A percentile compares a stretch with the other conserved stretches of the same genome.
Conservation (phyloP, 1,284 basidiomycete genomes). For the Microbotryum lychnidis-dioicae region DNA sequence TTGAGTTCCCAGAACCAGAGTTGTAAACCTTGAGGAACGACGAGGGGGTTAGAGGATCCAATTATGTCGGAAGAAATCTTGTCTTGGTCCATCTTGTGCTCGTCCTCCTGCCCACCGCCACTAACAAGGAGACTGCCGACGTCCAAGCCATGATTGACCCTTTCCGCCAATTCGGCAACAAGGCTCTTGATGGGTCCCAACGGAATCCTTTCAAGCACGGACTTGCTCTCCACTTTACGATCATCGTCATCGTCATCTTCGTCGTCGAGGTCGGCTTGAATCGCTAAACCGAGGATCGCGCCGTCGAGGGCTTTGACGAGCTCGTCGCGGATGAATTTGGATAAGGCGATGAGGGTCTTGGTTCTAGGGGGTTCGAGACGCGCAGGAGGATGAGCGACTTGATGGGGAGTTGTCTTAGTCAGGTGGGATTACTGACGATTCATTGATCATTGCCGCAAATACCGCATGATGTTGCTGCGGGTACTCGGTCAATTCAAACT, state of each 20-base stretch:
- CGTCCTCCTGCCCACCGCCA: neutral
- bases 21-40: constrained; percentile 6
- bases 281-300: too few relatives aligned
- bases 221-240: too few relatives aligned
- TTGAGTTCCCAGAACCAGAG: constrained; percentile 41
- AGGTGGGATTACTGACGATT: constrained; percentile 14
- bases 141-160: constrained; percentile 26
- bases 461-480: constrained; percentile 51
- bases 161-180: constrained; percentile 1
- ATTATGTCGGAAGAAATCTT: too few relatives aligned
- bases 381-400: too few relatives aligned
- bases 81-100: neutral
- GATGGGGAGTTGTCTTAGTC: too few relatives aligned
- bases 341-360: constrained; percentile 11
- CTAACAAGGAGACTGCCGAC: constrained; percentile 2
- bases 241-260: too few relatives aligned
- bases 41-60: neutral
- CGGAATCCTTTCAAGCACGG: too few relatives aligned
- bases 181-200: neutral
- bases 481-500: constrained; percentile 55
- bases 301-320: too few relatives aligned
- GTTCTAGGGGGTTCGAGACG: too few relatives aligned
- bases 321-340: too few relatives aligned
- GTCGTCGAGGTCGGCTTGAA: too few relatives aligned
- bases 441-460: constrained; percentile 37